Evolutionary conservation across 208 protist species (phyloP), one percentile per base, ranked within the genome.

Genomic region (Crithidia bombi): DNA sequence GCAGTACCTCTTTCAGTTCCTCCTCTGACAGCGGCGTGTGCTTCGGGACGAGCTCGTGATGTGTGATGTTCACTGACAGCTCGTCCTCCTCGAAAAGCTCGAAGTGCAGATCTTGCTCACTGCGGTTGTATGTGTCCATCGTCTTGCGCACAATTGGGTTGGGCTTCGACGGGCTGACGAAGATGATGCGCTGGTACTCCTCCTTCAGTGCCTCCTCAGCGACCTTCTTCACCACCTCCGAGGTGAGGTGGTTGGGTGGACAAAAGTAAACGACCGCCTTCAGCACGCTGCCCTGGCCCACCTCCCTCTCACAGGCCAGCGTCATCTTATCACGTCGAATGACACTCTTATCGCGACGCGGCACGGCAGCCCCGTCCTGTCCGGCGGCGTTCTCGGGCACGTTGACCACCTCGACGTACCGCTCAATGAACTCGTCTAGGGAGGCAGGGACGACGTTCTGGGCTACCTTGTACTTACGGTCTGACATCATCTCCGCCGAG

Each of bases 11-110:
- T 63, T 88, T 86, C 55, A 96, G 82, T 75, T 98, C 86, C 52
- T 90, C 81, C 14, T 88, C 72, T 26, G 82, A 87, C 15, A 99
- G 79, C 25, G 91, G 86, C 32, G 84, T 85, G 78, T 99, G 98
- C 76, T 95, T 89, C 23, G 98, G 98, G 12, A 99, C 98, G 12
- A 99, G 86, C 51, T 97, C 85, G 82, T 99, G 98, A 66, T 98
- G 79, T 0, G 98, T 99, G 65, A 99, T 98, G 82, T 99, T 99
- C 54, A 99, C 90, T 32, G 98, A 78, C 23, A 99, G 84, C 59
- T 99, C 96, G 38, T 91, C 85, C 79, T 99, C 96, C 35, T 95
- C 78, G 70, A 99, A 99, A 6, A 94, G 68, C 79, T 99, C 92
- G 39, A 99, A 85, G 19, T 90, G 80, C 49, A 93, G 46, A 41